Evolutionary conservation across 2,329 filamentous ascomycete genomes (phyloP).

Genomic region (Ceratocystis harringtonii): DNA sequence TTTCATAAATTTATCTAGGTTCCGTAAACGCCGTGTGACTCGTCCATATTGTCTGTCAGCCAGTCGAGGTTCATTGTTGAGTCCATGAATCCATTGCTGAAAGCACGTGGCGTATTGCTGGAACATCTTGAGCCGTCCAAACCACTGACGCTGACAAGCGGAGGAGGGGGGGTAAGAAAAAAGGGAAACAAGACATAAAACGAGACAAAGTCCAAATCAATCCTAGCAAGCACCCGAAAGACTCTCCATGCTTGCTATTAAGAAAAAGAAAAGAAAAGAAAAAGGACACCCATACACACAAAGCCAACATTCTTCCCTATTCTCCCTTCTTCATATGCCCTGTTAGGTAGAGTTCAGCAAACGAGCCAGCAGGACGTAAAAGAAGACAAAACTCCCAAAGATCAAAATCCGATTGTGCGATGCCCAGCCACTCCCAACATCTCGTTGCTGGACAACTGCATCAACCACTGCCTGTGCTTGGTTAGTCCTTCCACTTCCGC

Average conservation of each 20-base stretch:
- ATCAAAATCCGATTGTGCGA: conserved; percentile 65
- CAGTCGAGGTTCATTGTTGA: too few species aligned
- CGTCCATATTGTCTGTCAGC: not conserved
- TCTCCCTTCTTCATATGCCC: not conserved
- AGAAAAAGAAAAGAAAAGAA: not conserved
- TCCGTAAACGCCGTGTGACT: not conserved
- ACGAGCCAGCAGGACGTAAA: conserved; percentile 71
- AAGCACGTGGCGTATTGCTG: not conserved
- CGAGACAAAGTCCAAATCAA: not conserved
- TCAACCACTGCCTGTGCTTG: conserved; percentile 61
- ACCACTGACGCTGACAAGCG: not conserved
- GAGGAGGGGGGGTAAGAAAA: not conserved
- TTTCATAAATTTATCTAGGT: conserved; percentile 2
- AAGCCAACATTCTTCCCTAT: too few species aligned
- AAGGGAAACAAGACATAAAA: not conserved
- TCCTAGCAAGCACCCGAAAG: not conserved
- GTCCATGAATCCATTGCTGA: not conserved
- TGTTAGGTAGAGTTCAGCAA: conserved; percentile 33
- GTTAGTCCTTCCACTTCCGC: conserved; percentile 15
- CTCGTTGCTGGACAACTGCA: conserved; percentile 56
- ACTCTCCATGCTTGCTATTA: not conserved
- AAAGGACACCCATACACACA: too few species aligned
- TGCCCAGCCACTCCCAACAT: conserved; percentile 72
- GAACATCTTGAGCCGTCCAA: not conserved
- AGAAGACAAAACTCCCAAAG: conserved; percentile 53